Evolutionary conservation across 257 asterid genomes (phyloP).

Genomic region (Nicotiana sylvestris): DNA sequence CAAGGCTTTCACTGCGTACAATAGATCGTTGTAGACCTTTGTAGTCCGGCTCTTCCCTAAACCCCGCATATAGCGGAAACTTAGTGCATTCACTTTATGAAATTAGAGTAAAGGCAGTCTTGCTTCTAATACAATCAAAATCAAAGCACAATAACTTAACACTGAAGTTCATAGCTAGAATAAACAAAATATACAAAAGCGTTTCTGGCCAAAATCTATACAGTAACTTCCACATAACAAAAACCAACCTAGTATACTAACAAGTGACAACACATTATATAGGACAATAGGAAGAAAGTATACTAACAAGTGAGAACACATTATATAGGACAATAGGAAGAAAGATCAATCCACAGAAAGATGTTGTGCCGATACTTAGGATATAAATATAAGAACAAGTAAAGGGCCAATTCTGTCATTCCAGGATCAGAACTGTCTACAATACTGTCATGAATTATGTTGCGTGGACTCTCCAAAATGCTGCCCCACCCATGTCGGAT

Average conservation of each 20-base stretch:
- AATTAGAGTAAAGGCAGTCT: not conserved
- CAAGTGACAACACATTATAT: not conserved
- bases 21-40: too few relatives aligned
- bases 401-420: not conserved
- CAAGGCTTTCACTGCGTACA: too few relatives aligned
- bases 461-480: too few relatives aligned
- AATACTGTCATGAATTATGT: not conserved
- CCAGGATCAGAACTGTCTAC: not conserved
- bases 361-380: not conserved
- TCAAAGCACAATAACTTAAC: not conserved
- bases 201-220: not conserved
- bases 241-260: not conserved
- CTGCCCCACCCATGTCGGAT: too few relatives aligned
- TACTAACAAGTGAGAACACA: not conserved
- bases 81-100: not conserved
- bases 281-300: not conserved
- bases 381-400: not conserved
- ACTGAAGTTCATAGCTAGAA: not conserved
- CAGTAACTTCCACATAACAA: not conserved
- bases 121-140: not conserved
- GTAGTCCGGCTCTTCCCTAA: too few relatives aligned
- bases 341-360: not conserved
- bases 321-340: not conserved
- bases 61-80: not conserved
- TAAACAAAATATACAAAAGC: not conserved